Percentiles rank a stretch among this genome's conserved stretches.
Conservation (phyloP, 176 grass and related monocot species). For the Tillandsia fasciculata region DNA sequence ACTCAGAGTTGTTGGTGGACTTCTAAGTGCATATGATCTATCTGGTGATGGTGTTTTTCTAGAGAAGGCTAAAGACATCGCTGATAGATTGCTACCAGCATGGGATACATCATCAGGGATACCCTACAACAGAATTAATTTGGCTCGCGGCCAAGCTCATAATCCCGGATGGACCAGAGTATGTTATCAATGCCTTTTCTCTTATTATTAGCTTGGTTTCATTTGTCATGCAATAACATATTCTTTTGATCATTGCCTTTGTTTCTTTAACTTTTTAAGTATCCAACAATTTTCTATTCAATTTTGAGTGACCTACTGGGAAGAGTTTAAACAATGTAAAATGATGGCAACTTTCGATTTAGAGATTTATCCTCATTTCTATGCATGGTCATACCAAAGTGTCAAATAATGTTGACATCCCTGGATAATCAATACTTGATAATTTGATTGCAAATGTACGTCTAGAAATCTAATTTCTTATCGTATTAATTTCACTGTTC, state of each 20-base stretch:
- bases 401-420: no score
- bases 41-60: constrained; percentile 93
- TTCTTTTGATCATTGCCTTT: background rate
- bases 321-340: no score
- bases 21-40: constrained; percentile 86
- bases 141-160: constrained; percentile 80
- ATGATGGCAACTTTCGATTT: no score
- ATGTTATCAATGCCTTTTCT: constrained; percentile 23
- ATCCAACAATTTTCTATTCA: background rate
- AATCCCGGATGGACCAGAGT: constrained; percentile 98
- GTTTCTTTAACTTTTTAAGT: background rate
- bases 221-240: background rate
- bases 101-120: constrained; percentile 97
- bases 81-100: constrained; percentile 87
- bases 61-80: constrained; percentile 90
- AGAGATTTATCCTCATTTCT: no score
- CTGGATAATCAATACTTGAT: no score
- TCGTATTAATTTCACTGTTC: no score
- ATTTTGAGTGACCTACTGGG: background rate
- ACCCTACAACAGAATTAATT: constrained; percentile 90
- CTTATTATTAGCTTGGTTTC: constrained; percentile 13
- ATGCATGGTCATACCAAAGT: no score
- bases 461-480: no score
- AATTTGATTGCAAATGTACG: no score
- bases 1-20: constrained; percentile 89